Conservation (phyloP, 768 basidiomycete genomes). For the Pulveroboletus frians region DNA sequence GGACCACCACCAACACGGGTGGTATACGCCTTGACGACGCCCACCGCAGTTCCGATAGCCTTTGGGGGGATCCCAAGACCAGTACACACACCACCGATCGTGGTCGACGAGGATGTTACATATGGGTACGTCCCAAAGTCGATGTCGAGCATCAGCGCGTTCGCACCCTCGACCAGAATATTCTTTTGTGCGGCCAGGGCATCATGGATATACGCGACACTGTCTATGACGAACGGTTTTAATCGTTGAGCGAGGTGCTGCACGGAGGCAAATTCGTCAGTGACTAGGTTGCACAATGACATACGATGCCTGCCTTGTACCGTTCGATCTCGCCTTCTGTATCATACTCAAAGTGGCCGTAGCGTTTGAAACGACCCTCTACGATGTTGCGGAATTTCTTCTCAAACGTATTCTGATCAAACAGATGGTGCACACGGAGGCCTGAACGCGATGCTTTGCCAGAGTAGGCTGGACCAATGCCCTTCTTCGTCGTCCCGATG, state of each 20-base stretch:
- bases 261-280: neutral
- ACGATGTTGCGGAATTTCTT: slow-evolving; percentile 92
- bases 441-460: slow-evolving; percentile 96
- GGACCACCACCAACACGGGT: slow-evolving; percentile 98
- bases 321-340: slow-evolving; percentile 93
- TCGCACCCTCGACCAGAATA: slow-evolving; percentile 94
- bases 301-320: slow-evolving; percentile 63
- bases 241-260: slow-evolving; percentile 81
- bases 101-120: slow-evolving; percentile 92
- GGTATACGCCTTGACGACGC: slow-evolving; percentile 97
- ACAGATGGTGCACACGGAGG: slow-evolving; percentile 92
- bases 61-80: slow-evolving; percentile 96
- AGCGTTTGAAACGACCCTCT: slow-evolving; percentile 96
- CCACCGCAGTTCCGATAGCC: slow-evolving; percentile 78
- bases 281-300: neutral
- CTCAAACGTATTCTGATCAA: slow-evolving; percentile 80
- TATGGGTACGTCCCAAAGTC: slow-evolving; percentile 98
- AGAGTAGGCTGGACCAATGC: slow-evolving; percentile 98
- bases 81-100: slow-evolving; percentile 93
- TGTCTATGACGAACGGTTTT: slow-evolving; percentile 85
- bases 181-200: slow-evolving; percentile 71
- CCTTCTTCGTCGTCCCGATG: slow-evolving; percentile 97
- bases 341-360: slow-evolving; percentile 97
- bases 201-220: slow-evolving; percentile 76
- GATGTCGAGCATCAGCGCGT: slow-evolving; percentile 97